Base-by-base conservation (phyloP, 163 green algal species). In the Scenedesmus sp. region DNA sequence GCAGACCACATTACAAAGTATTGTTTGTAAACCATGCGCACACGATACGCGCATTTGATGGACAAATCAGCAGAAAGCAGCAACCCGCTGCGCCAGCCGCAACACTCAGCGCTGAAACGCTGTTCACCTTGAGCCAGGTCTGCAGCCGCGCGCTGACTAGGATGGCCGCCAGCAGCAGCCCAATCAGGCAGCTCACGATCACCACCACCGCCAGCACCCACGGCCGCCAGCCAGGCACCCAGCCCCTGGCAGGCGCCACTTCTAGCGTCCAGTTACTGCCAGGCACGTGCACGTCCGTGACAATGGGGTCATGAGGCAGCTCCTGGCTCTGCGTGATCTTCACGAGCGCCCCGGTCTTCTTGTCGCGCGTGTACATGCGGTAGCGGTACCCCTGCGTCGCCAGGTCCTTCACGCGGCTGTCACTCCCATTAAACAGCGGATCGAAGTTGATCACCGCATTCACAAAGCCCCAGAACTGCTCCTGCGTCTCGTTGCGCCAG, bases 381-480 rank as follows among this genome's bases (percentile, higher is more conserved):
- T 73, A 87, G 4, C 59, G 54, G 6, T 87, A 87, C 0, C 56
- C 16, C 55, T 67, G 82, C 18, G 12, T 18, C 2, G 77, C 77
- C n/a, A 90, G 52, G 26, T 90, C 66, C 16, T 9, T 66, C n/a
- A 84, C 12, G 0, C 86, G 86, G 4, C 60, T 73, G 7, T 90
- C 86, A 3, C 4, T 4, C 4, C 86, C 86, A 55, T 20, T 67
- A 0, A 90, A 7, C 20, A 90, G 64, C 26, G 64, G 26, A 8
- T 90, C 64, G 10, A 90, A 16, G 13, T 90, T 90, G 1, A 90
- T 84, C 2, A 90, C 52, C 7, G 66, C 66, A 5, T 87, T 89
- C n/a, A 92, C 92, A 87, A 94, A 92, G 34, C 92, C 92, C 92
- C 92, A 94, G 56, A 94, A 94, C 67, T 74, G 81, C 52, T 16